Base-by-base conservation (phyloP, 495 filamentous ascomycete genomes). In the Hyaloscypha variabilis region DNA sequence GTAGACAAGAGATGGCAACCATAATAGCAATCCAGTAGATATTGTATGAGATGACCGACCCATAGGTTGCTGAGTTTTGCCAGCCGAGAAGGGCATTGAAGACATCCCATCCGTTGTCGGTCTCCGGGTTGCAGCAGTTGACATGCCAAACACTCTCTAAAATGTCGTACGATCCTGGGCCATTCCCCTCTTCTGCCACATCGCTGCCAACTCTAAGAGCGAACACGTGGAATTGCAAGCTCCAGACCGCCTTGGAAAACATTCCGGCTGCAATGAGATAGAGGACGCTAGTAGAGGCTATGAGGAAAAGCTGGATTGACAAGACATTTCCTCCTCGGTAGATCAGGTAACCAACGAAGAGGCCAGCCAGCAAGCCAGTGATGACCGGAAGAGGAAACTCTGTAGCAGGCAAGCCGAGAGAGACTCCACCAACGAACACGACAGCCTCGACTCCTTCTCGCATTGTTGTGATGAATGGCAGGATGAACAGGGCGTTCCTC, bases 91-190 rank as follows among this genome's bases (percentile, higher is more conserved):
- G 76, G 21, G 90, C 86, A 67, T 94, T 93, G 80, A 96, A 94
- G 70, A 97, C 83, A 49, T 91, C 92, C 93, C 93, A 97, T 24
- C 91, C 91, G 42, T 90, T 90, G 60, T 86, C 85, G n/a, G 88
- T 52, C 21, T 79, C 72, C 0, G 92, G 86, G 59, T 83, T 93
- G 75, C 93, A 95, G 79, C 92, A 96, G 70, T 96, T 95, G 54
- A 96, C 89, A 71, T 97, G 93, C 93, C 93, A 97, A 1, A 96
- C 92, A 52, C 86, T 93, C 69, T 87, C 77, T 23, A 81, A 78
- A 68, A 96, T 93, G 73, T 96, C 87, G 75, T 97, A 97, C 0
- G 91, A 94, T 2, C 93, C 93, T 0, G 93, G 84, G 0, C 93
- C 93, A 14, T 82, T 73, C 3, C 93, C 93, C 1, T 83, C 78